Base-by-base conservation (phyloP, 2,329 filamentous ascomycete species). In the Cryphonectria radicalis region DNA sequence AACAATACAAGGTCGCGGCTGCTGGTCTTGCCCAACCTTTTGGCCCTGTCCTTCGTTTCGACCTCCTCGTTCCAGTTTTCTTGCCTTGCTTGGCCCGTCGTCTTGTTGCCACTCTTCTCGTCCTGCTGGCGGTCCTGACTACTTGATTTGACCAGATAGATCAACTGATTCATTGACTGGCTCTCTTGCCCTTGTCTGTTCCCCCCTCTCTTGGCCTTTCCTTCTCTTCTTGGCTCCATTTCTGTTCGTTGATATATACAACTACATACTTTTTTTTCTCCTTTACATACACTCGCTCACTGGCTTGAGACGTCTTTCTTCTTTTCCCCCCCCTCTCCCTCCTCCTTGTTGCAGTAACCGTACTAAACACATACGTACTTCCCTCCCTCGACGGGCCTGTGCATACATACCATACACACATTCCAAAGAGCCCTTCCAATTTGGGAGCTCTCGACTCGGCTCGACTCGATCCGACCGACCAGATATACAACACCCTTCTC, bases 1-100 rank as follows among this genome's bases (percentile, higher is more conserved):
- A n/a, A 50, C 46, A 50, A 50, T 40, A 62, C 65, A 67, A 67
- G 65, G 65, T 67, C 59, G 66, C 46, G 46, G 46, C 66, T 63
- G 66, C 66, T 37, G 59, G 59, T 68, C 59, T 46, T 46, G 57
- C 28, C 55, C 42, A 62, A 63, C 67, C 59, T 50, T 50, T 50
- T n/a, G 46, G 32, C 57, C 40, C 17, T n/a, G 25, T 17, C 25
- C 19, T 59, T 68, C 43, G 42, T 68, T 50, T 43, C 53, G 59
- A 35, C 57, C 62, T 63, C 57, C 67, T 50, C 40, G 5, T 28
- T 46, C 66, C 43, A 22, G 46, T 19, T 32, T 19, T 40, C 28
- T 32, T 55, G 19, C 28, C 46, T 50, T n/a, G 22, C 46, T n/a
- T 22, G 43, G n/a, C 46, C 46, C 5, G 7, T 50, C 22, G 46